Evolutionary conservation across 768 basidiomycete species (phyloP).

Genomic region (Lactarius akahatsu): DNA sequence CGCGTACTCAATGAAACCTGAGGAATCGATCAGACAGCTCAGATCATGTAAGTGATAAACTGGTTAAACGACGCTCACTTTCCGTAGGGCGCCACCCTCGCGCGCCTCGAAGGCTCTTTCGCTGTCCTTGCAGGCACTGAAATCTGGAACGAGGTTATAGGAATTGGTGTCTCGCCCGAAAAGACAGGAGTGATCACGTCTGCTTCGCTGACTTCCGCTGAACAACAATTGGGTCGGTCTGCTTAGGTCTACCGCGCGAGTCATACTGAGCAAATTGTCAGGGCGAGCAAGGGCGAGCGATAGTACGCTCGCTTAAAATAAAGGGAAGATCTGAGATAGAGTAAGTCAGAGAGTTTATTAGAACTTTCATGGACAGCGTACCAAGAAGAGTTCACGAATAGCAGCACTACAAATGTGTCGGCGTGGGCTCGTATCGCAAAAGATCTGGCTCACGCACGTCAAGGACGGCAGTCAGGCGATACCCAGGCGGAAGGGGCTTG

Average conservation of each 20-base stretch:
- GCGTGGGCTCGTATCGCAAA: too few relatives aligned
- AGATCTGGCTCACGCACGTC: slow-evolving; percentile 12
- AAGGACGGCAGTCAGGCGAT: slow-evolving; percentile 15
- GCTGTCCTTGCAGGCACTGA: not conserved
- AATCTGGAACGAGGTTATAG: not conserved
- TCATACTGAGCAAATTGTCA: slow-evolving; percentile 4
- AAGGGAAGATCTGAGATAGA: slow-evolving; percentile 9
- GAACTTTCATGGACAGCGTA: not conserved
- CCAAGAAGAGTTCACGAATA: slow-evolving; percentile 11
- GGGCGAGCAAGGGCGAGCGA: not conserved
- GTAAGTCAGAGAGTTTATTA: not conserved
- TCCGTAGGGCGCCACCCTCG: slow-evolving; percentile 1
- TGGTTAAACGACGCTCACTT: not conserved
- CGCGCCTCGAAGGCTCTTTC: not conserved
- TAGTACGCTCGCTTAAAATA: not conserved
- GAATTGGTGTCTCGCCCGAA: not conserved
- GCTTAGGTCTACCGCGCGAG: not conserved
- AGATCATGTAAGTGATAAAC: not conserved
- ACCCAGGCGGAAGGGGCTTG: not conserved
- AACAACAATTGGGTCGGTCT: too few relatives aligned
- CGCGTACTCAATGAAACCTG: slow-evolving; percentile 12
- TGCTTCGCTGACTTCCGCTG: not conserved
- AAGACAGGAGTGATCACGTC: slow-evolving; percentile 1
- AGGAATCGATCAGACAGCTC: not conserved
- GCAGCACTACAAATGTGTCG: not conserved